Percentiles rank a stretch among this genome's conserved stretches.
phyloP scores from a whole-genome alignment of 805 yeast genomes.

The Cyberlindnera euphorbiae region DNA sequence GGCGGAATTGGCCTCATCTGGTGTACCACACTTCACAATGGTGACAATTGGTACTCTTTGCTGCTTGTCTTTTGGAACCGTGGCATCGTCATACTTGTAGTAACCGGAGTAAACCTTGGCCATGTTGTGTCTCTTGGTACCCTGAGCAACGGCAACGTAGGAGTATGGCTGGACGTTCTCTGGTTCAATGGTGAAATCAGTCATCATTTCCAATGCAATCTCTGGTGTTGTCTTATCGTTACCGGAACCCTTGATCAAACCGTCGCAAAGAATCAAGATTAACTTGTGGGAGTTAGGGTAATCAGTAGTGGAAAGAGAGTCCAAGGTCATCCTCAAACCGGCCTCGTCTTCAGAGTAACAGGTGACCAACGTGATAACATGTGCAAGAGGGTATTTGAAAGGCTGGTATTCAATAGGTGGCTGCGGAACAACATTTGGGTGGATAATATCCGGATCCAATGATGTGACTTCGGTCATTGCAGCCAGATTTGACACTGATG shows the following conservation, averaged over 20 bases:
- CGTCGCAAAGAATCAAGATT: slow-evolving; percentile 85
- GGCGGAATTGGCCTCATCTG: slow-evolving; percentile 61
- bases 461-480: slow-evolving; percentile 33
- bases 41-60: slow-evolving; percentile 77
- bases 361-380: slow-evolving; percentile 73
- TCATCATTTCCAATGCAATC: slow-evolving; percentile 81
- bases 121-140: slow-evolving; percentile 93
- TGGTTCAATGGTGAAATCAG: slow-evolving; percentile 61
- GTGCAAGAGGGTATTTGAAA: slow-evolving; percentile 72
- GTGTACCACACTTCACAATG: slow-evolving; percentile 86
- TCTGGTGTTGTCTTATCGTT: slow-evolving; percentile 88
- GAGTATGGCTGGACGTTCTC: slow-evolving; percentile 80
- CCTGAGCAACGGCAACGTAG: slow-evolving; percentile 93
- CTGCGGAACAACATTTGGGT: slow-evolving; percentile 81
- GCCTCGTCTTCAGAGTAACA: slow-evolving; percentile 92
- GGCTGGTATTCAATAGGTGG: slow-evolving; percentile 91
- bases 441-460: slow-evolving; percentile 55
- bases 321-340: slow-evolving; percentile 83
- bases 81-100: slow-evolving; percentile 74
- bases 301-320: slow-evolving; percentile 91
- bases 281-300: slow-evolving; percentile 94
- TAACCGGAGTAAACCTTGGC: slow-evolving; percentile 95
- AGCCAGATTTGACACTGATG: slow-evolving; percentile 23
- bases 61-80: slow-evolving; percentile 77
- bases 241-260: slow-evolving; percentile 91